Base-by-base conservation (phyloP, 805 yeast species). In the Groenewaldozyma salmanticensis region DNA sequence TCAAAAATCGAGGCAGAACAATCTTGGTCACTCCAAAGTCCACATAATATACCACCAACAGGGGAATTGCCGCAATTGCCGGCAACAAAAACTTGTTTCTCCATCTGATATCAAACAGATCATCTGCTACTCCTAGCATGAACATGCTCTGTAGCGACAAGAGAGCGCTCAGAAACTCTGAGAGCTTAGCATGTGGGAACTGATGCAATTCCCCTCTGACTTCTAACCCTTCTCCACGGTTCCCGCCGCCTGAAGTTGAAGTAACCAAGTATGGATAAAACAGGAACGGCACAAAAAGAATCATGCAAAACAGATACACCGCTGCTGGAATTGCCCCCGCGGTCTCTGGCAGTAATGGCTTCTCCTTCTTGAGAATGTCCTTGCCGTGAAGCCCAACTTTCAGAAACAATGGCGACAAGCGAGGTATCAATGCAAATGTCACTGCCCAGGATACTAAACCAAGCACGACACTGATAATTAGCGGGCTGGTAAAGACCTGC, bases 21-120 rank as follows among this genome's bases (percentile, higher is more conserved):
- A 92, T 81, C 32, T 81, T 77, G 0, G 99, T 92, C 33, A 85
- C 85, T 44, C 95, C 94, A 61, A 85, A 90, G 61, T 92, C 96
- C 43, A 88, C 86, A 52, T 84, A 87, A 62, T 92, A 92, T 2
- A 92, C 95, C 15, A 90, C 74, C 44, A 92, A 68, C 52, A 92
- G 68, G 4, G 99, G 99, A 34, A 92, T 77, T 1, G 95, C 79
- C 0, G 96, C 96, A 41, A 92, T 76, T 0, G 95, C 95, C 0
- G 99, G 99, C 50, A 92, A 58, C 54, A 92, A 86, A 64, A 92
- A 86, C 67, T 92, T 92, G 65, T 92, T 95, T 57, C 99, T 72
- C 99, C 99, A 92, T 52, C 95, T 73, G 48, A 92, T 77, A 61
- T 92, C 99, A 56, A 92, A 92, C 52, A 92, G 68, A 65, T 92